These are phyloP conservation scores for Carallia brachiata DNA, from an alignment of 345 rosid genomes.

Conservation along the genomic window DNA sequence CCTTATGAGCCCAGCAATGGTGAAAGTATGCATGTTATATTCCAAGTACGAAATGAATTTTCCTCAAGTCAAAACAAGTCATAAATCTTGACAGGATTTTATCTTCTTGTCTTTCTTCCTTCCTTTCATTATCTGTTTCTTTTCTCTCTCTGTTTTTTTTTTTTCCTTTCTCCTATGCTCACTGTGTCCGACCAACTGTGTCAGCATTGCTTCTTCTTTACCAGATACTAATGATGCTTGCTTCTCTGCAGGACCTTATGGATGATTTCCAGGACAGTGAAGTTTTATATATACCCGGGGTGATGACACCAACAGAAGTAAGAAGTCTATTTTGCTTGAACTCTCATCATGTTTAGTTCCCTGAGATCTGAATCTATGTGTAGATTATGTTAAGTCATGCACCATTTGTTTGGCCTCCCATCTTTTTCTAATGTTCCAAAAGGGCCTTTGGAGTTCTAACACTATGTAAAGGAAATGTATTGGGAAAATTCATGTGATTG, in stretches of 20 bases:
- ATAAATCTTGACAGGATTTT: not conserved
- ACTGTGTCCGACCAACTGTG: not conserved
- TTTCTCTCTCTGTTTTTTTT: not conserved
- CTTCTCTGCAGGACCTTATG: conserved; percentile 39
- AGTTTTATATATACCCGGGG: conserved; percentile 57
- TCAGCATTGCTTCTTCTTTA: conserved; percentile 1
- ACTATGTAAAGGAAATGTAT: too few species aligned
- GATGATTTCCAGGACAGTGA: conserved; percentile 30
- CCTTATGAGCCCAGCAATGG: conserved; percentile 55
- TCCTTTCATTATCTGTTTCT: not conserved
- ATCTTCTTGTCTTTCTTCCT: not conserved
- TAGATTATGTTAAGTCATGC: too few species aligned
- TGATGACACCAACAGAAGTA: conserved; percentile 70
- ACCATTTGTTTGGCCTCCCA: not conserved
- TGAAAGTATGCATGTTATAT: conserved; percentile 31
- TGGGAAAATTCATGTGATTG: too few species aligned
- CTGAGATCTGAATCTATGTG: too few species aligned
- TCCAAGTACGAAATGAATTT: not conserved
- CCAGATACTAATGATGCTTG: conserved; percentile 11
- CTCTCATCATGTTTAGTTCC: not conserved
- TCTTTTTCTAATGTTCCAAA: not conserved
- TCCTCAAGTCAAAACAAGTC: not conserved
- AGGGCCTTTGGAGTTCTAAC: too few species aligned
- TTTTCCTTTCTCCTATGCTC: not conserved
- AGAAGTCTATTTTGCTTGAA: conserved; percentile 11